Conservation (phyloP, 2,329 filamentous ascomycete genomes). For the Dactylella cylindrospora region DNA sequence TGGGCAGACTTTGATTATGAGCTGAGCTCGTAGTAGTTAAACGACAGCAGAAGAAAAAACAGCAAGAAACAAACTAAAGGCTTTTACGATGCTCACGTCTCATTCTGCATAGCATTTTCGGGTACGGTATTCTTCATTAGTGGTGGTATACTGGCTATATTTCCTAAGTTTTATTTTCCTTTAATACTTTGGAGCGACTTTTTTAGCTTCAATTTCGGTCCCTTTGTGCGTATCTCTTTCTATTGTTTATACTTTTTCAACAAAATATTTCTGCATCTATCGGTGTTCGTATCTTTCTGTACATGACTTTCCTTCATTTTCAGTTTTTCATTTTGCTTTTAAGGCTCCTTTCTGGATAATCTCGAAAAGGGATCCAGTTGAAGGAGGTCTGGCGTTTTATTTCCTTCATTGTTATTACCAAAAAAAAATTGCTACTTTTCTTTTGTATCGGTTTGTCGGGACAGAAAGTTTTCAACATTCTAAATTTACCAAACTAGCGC, state of each 20-base stretch:
- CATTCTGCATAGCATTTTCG: not conserved
- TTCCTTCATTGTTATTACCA: too few relatives aligned
- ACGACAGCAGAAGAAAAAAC: not conserved
- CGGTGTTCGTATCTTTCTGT: conserved; percentile 27
- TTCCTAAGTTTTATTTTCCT: conserved; percentile 9
- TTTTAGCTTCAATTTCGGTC: conserved; percentile 1
- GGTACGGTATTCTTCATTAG: not conserved
- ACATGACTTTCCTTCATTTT: too few relatives aligned
- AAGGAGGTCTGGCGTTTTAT: too few relatives aligned
- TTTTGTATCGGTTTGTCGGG: conserved; percentile 3
- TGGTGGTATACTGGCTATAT: conserved; percentile 44
- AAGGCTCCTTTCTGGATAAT: too few relatives aligned
- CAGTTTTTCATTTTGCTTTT: too few relatives aligned
- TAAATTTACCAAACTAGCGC: not conserved
- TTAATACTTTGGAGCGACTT: too few relatives aligned
- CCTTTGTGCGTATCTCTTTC: not conserved
- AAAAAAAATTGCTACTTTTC: too few relatives aligned
- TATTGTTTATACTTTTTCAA: conserved; percentile 13
- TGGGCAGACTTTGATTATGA: conserved; percentile 44
- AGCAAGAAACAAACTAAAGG: not conserved
- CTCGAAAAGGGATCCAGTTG: too few relatives aligned
- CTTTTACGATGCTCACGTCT: conserved; percentile 32
- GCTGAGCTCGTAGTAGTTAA: conserved; percentile 16
- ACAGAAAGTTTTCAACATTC: conserved; percentile 1
- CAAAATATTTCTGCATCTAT: conserved; percentile 24